Evolutionary conservation across 1,284 basidiomycete species (phyloP), one percentile per base, ranked within the genome.

Genomic region (Chalciporus sp.): DNA sequence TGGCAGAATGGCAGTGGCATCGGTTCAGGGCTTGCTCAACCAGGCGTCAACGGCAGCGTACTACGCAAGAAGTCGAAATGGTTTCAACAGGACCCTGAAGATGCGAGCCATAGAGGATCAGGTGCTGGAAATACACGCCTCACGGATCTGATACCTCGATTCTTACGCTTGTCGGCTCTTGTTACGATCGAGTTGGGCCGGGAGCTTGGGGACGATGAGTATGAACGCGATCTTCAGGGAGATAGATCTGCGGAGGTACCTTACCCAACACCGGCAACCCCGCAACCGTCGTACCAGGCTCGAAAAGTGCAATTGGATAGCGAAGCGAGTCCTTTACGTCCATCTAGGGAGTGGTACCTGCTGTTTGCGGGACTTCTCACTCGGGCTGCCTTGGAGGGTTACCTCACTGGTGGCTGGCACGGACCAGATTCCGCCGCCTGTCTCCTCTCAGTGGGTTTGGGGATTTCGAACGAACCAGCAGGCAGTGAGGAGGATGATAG

Each of bases 361-460:
- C 76, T 94, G 8, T 76, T 93, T 9, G 83, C 82, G 0, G 85
- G 88, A 1, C 72, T 94, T 23, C 74, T 92, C 23, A 91, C 90
- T 4, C 82, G 90, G 23, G 88, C 90, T 0, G 87, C 84, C 26
- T 72, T 94, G 48, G 90, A 94, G 64, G 92, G 91, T 0, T 94
- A 92, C 65, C 74, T 93, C 42, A 85, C 84, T 6, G 85, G 83
- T 11, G 86, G 86, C 1, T 94, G 92, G 92, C 80, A 79, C 33
- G 88, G 90, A 0, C 74, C 81, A 1, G 79, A 84, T 43, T 83
- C 84, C 4, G 79, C 85, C n/a, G 85, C 90, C 62, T 82, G 86
- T 56, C 68, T 94, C 39, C 73, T 94, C 41, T 83, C 85, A 1
- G 79, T 93, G 28, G 92, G 92, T 0, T 72, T 89, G 14, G 86